A percentile compares a stretch with the other conserved stretches of the same genome.
These are phyloP conservation scores for cucumber (Cucumis sativus) DNA, from an alignment of 306 rosid genomes.

Conservation along the genomic window Cucumber_9930_V3 NC_026655.2:29623001-29623500, in stretches of 20 bases:
- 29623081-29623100: not conserved
- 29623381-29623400: slow-evolving; percentile 15
- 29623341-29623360: slow-evolving; percentile 46
- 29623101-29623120: slow-evolving; percentile 1
- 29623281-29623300: not conserved
- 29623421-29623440: slow-evolving; percentile 21
- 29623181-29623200: slow-evolving; percentile 42
- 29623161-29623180: slow-evolving; percentile 38
- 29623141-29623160: slow-evolving; percentile 62
- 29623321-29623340: slow-evolving; percentile 59
- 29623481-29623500: slow-evolving; percentile 32
- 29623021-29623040: not conserved
- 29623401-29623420: slow-evolving; percentile 30
- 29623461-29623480: slow-evolving; percentile 25
- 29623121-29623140: slow-evolving; percentile 67
- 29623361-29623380: slow-evolving; percentile 43
- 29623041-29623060: not conserved
- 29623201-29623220: slow-evolving; percentile 32
- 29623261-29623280: slow-evolving; percentile 8
- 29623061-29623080: not conserved
- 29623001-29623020: too few relatives aligned
- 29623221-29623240: slow-evolving; percentile 41
- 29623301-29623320: slow-evolving; percentile 14
- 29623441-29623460: slow-evolving; percentile 26
- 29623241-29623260: slow-evolving; percentile 7